Base-by-base conservation (phyloP, 2,329 filamentous ascomycete genomes). In the Nemania sp. region DNA sequence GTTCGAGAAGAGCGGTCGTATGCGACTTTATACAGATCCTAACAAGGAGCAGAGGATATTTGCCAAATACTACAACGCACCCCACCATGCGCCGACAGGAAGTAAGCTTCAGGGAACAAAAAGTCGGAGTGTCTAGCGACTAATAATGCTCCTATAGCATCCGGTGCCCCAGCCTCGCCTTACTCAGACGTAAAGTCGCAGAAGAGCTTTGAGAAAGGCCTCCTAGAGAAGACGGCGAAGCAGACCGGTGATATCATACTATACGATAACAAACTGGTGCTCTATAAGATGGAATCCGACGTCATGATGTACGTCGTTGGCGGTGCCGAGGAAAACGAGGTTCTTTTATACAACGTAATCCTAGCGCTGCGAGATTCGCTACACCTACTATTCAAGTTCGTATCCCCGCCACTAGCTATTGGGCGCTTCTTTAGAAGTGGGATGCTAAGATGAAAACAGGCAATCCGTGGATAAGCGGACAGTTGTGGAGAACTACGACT, bases 221-320 rank as follows among this genome's bases (percentile, higher is more conserved):
- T 99, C 45, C 84, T 98, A 68, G 91, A 97, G 77, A 98, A 99
- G 87, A 98, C 96, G 18, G 91, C 92, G 73, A 99, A 98, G 86
- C 93, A 97, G 83, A 94, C 89, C 15, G 93, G 92, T 75, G 96
- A 98, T 83, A 96, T 99, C 76, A 97, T 99, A 75, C 89, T 99
- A 64, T 98, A 98, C 83, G 96, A 99, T 83, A 97, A 97, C 83
- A 90, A 93, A 76, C 92, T 99, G 69, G 93, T 98, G 63, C 91
- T 98, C 60, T 99, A 98, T 87, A 99, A 99, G 89, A 92, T 92
- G 84, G 96, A 99, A 85, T 94, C 93, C 75, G 96, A 99, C 80
- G 92, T 98, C 65, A 98, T 98, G 92, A 89, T 89, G 78, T 98
- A 98, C 80, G 92, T 98, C 27, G 93, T 99, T 11, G 95, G 95